phyloP scores from a whole-genome alignment of 345 rosid genomes.

The Turritis glabra region DNA sequence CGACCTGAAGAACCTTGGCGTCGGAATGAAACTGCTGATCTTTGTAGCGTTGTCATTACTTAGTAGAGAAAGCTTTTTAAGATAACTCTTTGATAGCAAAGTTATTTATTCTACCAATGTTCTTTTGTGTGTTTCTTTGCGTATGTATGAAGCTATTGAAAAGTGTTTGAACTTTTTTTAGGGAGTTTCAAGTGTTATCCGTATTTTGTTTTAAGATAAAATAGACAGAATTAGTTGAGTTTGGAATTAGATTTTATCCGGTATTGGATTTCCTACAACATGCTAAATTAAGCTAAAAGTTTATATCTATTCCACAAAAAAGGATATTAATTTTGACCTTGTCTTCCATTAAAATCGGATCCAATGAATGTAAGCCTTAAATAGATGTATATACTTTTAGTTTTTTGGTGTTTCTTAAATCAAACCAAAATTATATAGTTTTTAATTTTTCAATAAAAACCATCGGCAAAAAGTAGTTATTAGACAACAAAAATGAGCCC shows the following conservation, averaged over 20 bases:
- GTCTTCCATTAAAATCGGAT: not conserved
- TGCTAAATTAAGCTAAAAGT: conserved; percentile 2
- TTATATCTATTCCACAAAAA: not conserved
- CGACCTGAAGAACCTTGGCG: conserved; percentile 37
- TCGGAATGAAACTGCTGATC: conserved; percentile 33
- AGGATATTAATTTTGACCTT: not conserved
- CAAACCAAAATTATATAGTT: no score
- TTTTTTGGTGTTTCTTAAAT: not conserved
- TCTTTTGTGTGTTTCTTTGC: not conserved
- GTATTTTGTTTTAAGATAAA: conserved; percentile 2
- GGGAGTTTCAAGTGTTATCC: not conserved
- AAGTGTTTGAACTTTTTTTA: conserved; percentile 6
- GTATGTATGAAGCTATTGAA: not conserved
- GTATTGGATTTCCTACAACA: not conserved
- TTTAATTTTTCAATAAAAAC: no score
- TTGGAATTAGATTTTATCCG: conserved; percentile 18
- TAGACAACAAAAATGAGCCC: no score
- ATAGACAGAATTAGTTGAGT: not conserved
- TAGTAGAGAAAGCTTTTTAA: not conserved
- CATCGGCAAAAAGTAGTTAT: no score
- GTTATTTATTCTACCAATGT: not conserved
- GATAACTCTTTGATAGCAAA: not conserved
- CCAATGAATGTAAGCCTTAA: not conserved
- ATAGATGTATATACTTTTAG: not conserved
- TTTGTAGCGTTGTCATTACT: conserved; percentile 23